phyloP scores from a whole-genome alignment of 78 protist genomes.

The Diacronema lutheri region DNA sequence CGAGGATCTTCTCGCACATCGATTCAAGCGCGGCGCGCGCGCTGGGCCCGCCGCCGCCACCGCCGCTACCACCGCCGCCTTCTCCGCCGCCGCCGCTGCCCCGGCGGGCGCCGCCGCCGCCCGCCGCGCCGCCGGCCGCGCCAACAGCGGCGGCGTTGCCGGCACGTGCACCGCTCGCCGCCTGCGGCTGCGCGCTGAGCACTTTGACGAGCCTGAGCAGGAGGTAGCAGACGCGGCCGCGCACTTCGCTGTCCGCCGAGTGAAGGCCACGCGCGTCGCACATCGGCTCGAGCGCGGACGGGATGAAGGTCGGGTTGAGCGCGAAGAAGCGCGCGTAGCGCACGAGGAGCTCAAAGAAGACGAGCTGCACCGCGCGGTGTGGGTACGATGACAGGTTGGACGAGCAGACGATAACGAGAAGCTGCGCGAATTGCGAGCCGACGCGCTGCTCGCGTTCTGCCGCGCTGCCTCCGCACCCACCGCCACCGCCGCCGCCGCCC shows the following conservation, averaged over 20 bases:
- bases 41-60: too few relatives aligned
- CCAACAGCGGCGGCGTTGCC: too few relatives aligned
- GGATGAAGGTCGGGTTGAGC: background rate
- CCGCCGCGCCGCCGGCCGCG: too few relatives aligned
- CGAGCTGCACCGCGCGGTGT: background rate
- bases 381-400: background rate
- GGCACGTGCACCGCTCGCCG: too few relatives aligned
- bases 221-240: background rate
- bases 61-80: too few relatives aligned
- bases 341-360: background rate
- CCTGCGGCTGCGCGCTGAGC: background rate
- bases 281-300: background rate
- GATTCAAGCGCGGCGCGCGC: too few relatives aligned
- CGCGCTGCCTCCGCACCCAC: background rate
- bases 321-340: constrained; percentile 19
- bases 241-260: background rate
- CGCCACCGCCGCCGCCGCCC: too few relatives aligned
- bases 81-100: too few relatives aligned
- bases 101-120: too few relatives aligned
- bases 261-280: background rate
- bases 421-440: too few relatives aligned
- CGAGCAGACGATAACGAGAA: too few relatives aligned
- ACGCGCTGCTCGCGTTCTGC: background rate
- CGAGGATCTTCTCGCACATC: too few relatives aligned
- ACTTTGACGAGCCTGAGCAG: constrained; percentile 11